phyloP scores from a whole-genome alignment of 768 basidiomycete genomes.

The Rhodocollybia butyracea region DNA sequence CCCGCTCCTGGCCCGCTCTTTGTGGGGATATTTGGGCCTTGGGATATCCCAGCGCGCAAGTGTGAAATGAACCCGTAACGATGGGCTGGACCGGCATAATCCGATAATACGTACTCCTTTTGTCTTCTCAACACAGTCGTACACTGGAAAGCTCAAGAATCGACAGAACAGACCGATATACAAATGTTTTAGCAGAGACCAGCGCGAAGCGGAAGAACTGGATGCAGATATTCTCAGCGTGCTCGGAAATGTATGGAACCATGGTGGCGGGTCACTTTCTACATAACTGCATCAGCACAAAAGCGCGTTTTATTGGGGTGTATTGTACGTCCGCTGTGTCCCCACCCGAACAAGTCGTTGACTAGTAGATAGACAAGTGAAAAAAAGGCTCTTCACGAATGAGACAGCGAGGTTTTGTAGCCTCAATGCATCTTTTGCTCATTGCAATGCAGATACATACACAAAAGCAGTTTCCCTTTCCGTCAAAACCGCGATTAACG shows the following conservation, averaged over 20 bases:
- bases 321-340: slow-evolving; percentile 2
- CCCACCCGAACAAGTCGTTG: background rate
- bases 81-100: no score
- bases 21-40: no score
- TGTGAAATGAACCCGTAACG: no score
- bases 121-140: no score
- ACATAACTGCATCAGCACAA: background rate
- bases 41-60: no score
- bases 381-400: slow-evolving; percentile 6
- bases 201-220: background rate
- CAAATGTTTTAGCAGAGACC: background rate
- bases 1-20: no score
- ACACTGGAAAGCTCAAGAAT: no score
- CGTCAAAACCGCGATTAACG: slow-evolving; percentile 41
- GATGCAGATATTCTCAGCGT: slow-evolving; percentile 3
- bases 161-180: no score
- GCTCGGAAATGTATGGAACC: slow-evolving; percentile 5
- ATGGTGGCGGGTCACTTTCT: background rate
- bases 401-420: background rate
- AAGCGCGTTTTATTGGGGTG: background rate
- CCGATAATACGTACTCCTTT: no score
- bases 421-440: background rate
- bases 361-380: slow-evolving; percentile 5
- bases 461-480: slow-evolving; percentile 49
- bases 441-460: slow-evolving; percentile 31